Base-by-base conservation (phyloP, 345 rosid species). In the Eucalyptus caleyi region DNA sequence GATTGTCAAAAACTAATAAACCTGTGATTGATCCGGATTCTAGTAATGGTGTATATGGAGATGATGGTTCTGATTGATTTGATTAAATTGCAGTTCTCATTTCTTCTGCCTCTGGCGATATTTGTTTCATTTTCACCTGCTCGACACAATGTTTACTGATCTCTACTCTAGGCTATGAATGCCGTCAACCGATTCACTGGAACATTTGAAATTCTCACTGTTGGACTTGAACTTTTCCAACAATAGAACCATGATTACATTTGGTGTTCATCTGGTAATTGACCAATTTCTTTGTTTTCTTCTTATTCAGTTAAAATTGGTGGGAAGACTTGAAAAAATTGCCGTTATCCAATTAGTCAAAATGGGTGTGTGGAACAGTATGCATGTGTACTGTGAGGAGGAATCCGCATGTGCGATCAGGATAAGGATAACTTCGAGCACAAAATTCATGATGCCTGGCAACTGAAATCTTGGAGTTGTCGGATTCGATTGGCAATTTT, bases 1-100 rank as follows among this genome's bases (percentile, higher is more conserved):
- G 93, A 93, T 88, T 90, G 91, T 94, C 95, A 83, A 96, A 94
- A 95, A 88, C 88, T 77, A 96, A 93, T 91, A 96, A 95, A 95
- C 88, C 93, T 89, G 90, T 90, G 62, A 90, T 91, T 89, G 98
- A 94, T 88, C 92, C 89, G 88, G 97, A 94, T 88, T 90, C 81
- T 53, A 91, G 94, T 88, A 94, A 96, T 14, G 95, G 94, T 91
- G 88, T 93, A 83, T 90, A 91, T 88, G 94, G 91, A 24, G 95
- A 92, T 27, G 95, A 94, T 91, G 92, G 89, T 87, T 96, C 95
- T 32, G 96, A 94, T 89, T 77, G 83, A 77, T 77, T 37, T 24
- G 27, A 77, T 77, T 21, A 37, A 37, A 37, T 77, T 77, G 27
- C 83, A 77, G 42, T 37, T 37, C 83, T 34, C 47, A 19, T 77